Conservation (phyloP, 106 monocot species). For the Allium cepa region DNA sequence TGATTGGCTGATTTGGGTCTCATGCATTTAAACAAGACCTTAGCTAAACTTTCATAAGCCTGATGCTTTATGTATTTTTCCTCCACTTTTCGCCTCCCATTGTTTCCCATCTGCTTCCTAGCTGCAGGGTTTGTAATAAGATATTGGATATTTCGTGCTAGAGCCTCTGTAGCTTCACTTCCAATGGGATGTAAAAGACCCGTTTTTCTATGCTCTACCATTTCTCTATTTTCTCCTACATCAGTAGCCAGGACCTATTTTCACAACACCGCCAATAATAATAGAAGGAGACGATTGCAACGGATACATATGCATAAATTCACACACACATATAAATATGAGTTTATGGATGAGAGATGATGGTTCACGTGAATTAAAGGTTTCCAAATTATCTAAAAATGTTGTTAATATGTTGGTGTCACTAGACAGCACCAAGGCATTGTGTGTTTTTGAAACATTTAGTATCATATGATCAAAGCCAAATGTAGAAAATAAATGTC, state of each 20-base stretch:
- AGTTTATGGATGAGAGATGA: no score
- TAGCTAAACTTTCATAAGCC: constrained; percentile 49
- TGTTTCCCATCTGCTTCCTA: constrained; percentile 59
- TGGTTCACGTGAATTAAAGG: no score
- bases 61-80: constrained; percentile 63
- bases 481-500: no score
- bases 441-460: no score
- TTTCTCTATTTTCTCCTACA: constrained; percentile 82
- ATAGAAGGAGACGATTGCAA: no score
- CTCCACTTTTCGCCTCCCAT: constrained; percentile 51
- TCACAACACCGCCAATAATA: no score
- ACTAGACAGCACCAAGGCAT: no score
- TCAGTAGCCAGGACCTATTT: constrained; percentile 80
- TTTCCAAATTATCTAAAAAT: no score
- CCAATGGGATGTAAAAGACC: constrained; percentile 84
- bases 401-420: no score
- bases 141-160: constrained; percentile 62
- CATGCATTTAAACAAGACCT: constrained; percentile 58
- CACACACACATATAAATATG: no score
- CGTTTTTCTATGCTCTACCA: constrained; percentile 66
- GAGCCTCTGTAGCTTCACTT: constrained; percentile 28
- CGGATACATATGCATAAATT: no score
- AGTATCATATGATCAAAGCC: no score
- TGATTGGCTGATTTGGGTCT: constrained; percentile 25
- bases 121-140: constrained; percentile 36